Conservation (phyloP, 352 stramenopile species). For the Chrysophaeum taylorii region DNA sequence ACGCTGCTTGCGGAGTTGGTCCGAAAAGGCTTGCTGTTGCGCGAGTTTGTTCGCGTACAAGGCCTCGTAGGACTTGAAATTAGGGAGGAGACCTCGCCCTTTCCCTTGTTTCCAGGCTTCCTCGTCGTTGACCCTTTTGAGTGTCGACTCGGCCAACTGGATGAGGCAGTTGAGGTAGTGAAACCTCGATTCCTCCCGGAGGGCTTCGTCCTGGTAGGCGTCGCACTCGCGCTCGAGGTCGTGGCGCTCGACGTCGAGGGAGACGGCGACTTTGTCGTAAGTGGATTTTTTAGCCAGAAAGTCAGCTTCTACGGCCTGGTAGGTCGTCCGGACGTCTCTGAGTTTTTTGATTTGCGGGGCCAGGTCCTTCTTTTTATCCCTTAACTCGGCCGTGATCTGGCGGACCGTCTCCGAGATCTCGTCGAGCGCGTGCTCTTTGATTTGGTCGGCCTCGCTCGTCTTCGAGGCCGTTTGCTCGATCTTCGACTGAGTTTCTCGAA, state of each 20-base stretch:
- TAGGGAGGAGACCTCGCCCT: constrained; percentile 52
- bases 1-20: constrained; percentile 75
- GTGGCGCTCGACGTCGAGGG: constrained; percentile 68
- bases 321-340: constrained; percentile 64
- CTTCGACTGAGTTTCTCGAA: constrained; percentile 60
- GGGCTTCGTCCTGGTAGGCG: constrained; percentile 51
- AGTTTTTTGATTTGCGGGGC: constrained; percentile 80
- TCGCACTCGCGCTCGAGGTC: constrained; percentile 50
- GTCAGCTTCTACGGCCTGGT: constrained; percentile 71
- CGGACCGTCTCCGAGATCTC: constrained; percentile 79
- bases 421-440: constrained; percentile 79
- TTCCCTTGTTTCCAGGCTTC: constrained; percentile 67
- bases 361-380: constrained; percentile 61
- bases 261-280: constrained; percentile 73
- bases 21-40: constrained; percentile 72
- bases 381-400: constrained; percentile 75
- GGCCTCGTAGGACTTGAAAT: constrained; percentile 72
- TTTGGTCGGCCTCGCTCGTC: constrained; percentile 71
- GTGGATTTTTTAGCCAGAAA: constrained; percentile 69
- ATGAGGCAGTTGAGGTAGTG: constrained; percentile 64
- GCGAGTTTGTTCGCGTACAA: constrained; percentile 76
- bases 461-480: constrained; percentile 70
- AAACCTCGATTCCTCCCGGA: constrained; percentile 70
- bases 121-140: constrained; percentile 68
- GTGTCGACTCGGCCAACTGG: constrained; percentile 54